Evolutionary conservation across 495 filamentous ascomycete species (phyloP).

Genomic region (Aspergillus leporis): DNA sequence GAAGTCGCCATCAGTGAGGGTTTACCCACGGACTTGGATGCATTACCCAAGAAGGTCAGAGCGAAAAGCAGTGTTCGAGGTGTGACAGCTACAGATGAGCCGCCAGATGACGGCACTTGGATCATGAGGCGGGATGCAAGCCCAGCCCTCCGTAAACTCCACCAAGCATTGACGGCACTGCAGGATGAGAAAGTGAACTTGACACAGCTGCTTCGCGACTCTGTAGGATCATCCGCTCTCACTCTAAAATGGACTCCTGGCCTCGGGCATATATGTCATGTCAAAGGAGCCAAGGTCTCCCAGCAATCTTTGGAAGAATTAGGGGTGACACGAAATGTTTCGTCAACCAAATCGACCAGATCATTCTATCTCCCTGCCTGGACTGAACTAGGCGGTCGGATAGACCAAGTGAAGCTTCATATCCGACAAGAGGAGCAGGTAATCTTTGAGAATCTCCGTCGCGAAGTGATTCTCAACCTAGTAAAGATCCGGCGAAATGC

Average conservation of each 20-base stretch:
- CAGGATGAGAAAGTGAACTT: constrained; percentile 58
- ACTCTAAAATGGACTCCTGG: constrained; percentile 81
- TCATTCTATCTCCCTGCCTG: constrained; percentile 83
- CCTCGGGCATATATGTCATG: constrained; percentile 84
- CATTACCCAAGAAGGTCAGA: constrained; percentile 46
- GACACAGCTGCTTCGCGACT: constrained; percentile 57
- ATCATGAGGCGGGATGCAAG: constrained; percentile 82
- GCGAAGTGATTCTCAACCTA: constrained; percentile 73
- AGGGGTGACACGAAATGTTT: constrained; percentile 59
- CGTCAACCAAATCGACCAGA: constrained; percentile 77
- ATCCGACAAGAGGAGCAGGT: constrained; percentile 80
- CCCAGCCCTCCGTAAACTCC: constrained; percentile 59
- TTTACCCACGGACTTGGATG: constrained; percentile 42
- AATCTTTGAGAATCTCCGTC: constrained; percentile 69
- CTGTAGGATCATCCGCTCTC: constrained; percentile 58
- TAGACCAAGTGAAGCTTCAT: constrained; percentile 71
- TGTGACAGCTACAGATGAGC: constrained; percentile 31
- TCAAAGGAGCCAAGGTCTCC: constrained; percentile 75
- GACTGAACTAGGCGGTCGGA: constrained; percentile 71
- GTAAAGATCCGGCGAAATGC: constrained; percentile 86
- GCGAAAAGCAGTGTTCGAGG: constrained; percentile 33
- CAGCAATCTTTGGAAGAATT: constrained; percentile 43
- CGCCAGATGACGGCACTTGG: constrained; percentile 62
- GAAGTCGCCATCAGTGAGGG: constrained; percentile 64
- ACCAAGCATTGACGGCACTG: constrained; percentile 61